Evolutionary conservation across 1,139 yeast species (phyloP).

Genomic region (Kluyveromyces marxianus): DNA sequence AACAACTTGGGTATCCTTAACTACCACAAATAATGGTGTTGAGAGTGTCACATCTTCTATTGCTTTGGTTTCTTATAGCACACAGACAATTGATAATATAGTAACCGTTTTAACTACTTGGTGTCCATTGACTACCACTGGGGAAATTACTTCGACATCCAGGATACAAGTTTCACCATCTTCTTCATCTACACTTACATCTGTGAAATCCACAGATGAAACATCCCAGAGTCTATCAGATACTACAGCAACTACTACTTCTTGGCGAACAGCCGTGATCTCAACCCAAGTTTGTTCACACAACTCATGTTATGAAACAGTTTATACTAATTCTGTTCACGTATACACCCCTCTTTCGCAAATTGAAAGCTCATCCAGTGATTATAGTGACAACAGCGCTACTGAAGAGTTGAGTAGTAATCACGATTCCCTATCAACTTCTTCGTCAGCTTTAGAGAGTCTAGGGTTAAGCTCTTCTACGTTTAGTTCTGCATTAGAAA

Average conservation of each 20-base stretch:
- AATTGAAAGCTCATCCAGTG: not conserved
- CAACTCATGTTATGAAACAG: not conserved
- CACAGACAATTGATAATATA: constrained; percentile 9
- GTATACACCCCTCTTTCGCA: not conserved
- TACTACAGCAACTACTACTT: not conserved
- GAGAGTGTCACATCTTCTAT: constrained; percentile 4
- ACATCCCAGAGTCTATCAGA: not conserved
- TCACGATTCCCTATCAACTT: too few species aligned
- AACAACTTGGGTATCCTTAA: constrained; percentile 2
- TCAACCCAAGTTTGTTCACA: constrained; percentile 3
- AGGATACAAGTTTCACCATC: too few species aligned
- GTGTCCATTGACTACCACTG: constrained; percentile 33
- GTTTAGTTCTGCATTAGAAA: too few species aligned
- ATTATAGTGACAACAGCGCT: too few species aligned
- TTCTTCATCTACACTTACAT: not conserved
- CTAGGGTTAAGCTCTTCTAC: too few species aligned
- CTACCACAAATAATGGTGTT: not conserved
- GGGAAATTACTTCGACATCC: not conserved
- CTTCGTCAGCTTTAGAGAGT: too few species aligned
- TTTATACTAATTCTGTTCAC: constrained; percentile 1
- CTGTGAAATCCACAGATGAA: not conserved
- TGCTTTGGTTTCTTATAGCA: constrained; percentile 8
- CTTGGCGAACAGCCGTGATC: constrained; percentile 1
- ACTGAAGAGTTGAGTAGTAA: too few species aligned
- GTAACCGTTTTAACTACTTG: constrained; percentile 33